These are phyloP conservation scores for Lactarius tabidus DNA, from an alignment of 768 basidiomycete genomes.

Conservation along the genomic window DNA sequence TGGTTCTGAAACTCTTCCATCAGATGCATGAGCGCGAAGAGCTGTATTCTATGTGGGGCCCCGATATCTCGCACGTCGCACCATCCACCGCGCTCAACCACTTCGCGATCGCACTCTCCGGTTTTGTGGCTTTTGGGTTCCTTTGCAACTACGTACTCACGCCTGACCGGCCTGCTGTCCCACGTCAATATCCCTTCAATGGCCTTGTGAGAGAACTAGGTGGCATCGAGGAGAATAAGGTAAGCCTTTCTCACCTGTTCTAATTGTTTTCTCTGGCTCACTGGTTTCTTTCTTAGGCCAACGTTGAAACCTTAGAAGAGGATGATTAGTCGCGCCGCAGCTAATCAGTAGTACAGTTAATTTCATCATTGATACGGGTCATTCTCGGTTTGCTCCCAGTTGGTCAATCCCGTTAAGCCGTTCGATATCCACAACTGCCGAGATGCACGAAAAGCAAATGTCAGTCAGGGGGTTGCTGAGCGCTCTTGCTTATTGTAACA, in stretches of 20 bases:
- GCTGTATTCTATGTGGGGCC: slow-evolving; percentile 82
- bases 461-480: neutral
- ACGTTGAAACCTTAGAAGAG: slow-evolving; percentile 34
- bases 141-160: slow-evolving; percentile 51
- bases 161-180: slow-evolving; percentile 61
- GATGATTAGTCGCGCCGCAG: slow-evolving; percentile 30
- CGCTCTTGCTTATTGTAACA: neutral
- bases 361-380: neutral
- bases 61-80: slow-evolving; percentile 61
- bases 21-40: slow-evolving; percentile 83
- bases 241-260: slow-evolving; percentile 32
- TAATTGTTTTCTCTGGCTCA: neutral
- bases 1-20: neutral
- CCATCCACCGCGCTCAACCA: slow-evolving; percentile 60
- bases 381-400: neutral
- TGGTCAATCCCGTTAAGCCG: neutral
- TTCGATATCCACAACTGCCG: neutral
- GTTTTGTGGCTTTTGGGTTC: slow-evolving; percentile 63
- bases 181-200: slow-evolving; percentile 71
- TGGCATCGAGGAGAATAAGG: slow-evolving; percentile 75
- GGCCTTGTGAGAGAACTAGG: slow-evolving; percentile 77
- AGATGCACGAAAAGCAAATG: neutral
- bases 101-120: slow-evolving; percentile 55
- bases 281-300: slow-evolving; percentile 33
- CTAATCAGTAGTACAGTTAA: slow-evolving; percentile 2